These are phyloP conservation scores for Apophysomyces variabilis DNA, from an alignment of 371 early-diverging fungal genomes.

Conservation along the genomic window DNA sequence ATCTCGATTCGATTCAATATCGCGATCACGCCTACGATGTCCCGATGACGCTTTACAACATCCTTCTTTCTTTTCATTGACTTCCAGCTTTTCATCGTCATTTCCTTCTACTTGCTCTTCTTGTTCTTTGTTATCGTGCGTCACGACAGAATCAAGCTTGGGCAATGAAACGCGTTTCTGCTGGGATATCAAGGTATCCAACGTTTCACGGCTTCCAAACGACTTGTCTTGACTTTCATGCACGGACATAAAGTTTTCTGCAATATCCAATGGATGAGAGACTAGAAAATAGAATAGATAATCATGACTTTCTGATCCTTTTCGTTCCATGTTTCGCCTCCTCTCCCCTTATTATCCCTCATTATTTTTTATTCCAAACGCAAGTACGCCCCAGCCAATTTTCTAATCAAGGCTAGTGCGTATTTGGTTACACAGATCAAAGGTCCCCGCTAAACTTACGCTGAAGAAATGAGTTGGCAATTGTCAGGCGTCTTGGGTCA, in stretches of 20 bases:
- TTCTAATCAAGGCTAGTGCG: constrained; percentile 10
- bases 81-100: not conserved
- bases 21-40: not conserved
- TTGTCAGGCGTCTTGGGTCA: constrained; percentile 16
- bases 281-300: not conserved
- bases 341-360: not conserved
- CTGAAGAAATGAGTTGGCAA: constrained; percentile 15
- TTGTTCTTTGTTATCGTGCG: not conserved
- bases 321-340: not conserved
- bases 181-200: not conserved
- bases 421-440: constrained; percentile 10
- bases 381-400: constrained; percentile 11
- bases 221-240: not conserved
- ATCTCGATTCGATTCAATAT: constrained; percentile 3
- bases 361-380: constrained; percentile 1
- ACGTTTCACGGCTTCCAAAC: not conserved
- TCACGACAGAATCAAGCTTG: not conserved
- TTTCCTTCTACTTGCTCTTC: not conserved
- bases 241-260: constrained; percentile 5
- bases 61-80: not conserved
- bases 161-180: not conserved
- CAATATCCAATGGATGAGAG: not conserved
- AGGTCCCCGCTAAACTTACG: constrained; percentile 1
- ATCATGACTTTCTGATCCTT: not conserved
- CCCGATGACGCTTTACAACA: not conserved